Percentiles rank a stretch among this genome's conserved stretches.
phyloP scores from a whole-genome alignment of 75 land plant genomes.

The Pseudotsuga menziesii region DNA sequence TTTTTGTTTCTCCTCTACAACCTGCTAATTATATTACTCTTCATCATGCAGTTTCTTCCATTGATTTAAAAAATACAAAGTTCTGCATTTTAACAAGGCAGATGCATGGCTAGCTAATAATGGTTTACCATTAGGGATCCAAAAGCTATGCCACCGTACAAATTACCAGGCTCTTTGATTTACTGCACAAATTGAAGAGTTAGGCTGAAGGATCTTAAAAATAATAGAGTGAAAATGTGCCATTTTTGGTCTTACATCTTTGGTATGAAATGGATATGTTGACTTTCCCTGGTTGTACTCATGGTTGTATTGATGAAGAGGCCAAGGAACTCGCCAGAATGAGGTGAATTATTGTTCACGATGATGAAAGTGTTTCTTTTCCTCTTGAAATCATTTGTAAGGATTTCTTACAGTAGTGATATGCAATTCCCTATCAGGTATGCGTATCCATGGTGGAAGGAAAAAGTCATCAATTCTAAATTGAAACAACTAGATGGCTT shows the following conservation, averaged over 20 bases:
- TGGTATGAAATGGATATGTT: constrained; percentile 92
- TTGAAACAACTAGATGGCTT: too few species aligned
- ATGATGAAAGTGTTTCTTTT: too few species aligned
- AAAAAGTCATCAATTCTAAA: too few species aligned
- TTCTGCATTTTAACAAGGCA: constrained; percentile 51
- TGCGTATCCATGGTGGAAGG: too few species aligned
- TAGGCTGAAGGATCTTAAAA: constrained; percentile 54
- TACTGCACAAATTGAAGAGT: constrained; percentile 69
- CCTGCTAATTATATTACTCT: neutral
- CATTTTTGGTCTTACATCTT: constrained; percentile 42
- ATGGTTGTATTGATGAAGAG: constrained; percentile 50
- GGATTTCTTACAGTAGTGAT: too few species aligned
- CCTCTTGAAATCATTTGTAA: too few species aligned
- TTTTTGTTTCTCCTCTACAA: too few species aligned
- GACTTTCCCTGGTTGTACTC: constrained; percentile 70
- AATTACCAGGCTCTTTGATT: too few species aligned
- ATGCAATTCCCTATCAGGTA: too few species aligned
- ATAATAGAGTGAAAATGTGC: constrained; percentile 30
- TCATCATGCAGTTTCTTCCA: constrained; percentile 37
- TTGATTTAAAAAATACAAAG: constrained; percentile 44
- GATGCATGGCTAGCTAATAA: constrained; percentile 65
- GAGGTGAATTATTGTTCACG: too few species aligned
- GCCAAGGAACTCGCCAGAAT: constrained; percentile 38
- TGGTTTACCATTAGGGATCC: constrained; percentile 32
- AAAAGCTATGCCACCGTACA: constrained; percentile 69